Base-by-base conservation (phyloP, 2,329 filamentous ascomycete genomes). In the Nannizzia gypsea region DNA sequence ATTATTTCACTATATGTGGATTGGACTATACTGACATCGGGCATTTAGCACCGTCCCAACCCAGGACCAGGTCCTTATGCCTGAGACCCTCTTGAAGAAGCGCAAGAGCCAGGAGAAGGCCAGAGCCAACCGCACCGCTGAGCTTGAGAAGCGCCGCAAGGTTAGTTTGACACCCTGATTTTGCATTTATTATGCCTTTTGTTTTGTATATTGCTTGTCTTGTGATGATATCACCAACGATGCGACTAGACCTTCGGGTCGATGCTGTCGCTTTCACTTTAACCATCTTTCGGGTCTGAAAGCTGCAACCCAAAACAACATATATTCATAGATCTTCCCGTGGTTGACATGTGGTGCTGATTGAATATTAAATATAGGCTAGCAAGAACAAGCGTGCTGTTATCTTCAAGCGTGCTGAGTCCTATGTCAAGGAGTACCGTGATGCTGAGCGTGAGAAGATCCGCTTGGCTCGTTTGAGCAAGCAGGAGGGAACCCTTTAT, bases 1-100 rank as follows among this genome's bases (percentile, higher is more conserved):
- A 85, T 81, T 80, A 74, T 81, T 83, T 82, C 80, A 79, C 74
- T 69, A 77, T 74, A 80, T 82, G 83, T 80, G 76, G 81, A 85
- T 83, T 82, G 84, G 85, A 89, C 87, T 89, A 85, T 89, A 88
- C 86, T 89, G 77, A 84, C 77, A 72, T 75, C 31, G 59, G 60
- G 58, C 56, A 67, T 75, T 73, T 75, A 96, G 90, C 81, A 86
- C 85, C 80, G 89, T 96, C 74, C 90, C 93, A 70, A 95, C 90
- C 78, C 81, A 91, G 79, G 89, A 96, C 78, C 88, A 97, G 78
- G 86, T 99, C 77, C 83, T 97, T 77, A 90, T 97, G 76, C 93
- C 93, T 71, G 93, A 99, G 89, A 99, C 93, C 72, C 89, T 99
- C 74, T 86, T 99, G 79, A 99, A 99, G 89, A 99, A 99, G 90